Conservation (phyloP, 331 rosid genomes). For the Phaseolus coccineus region DNA sequence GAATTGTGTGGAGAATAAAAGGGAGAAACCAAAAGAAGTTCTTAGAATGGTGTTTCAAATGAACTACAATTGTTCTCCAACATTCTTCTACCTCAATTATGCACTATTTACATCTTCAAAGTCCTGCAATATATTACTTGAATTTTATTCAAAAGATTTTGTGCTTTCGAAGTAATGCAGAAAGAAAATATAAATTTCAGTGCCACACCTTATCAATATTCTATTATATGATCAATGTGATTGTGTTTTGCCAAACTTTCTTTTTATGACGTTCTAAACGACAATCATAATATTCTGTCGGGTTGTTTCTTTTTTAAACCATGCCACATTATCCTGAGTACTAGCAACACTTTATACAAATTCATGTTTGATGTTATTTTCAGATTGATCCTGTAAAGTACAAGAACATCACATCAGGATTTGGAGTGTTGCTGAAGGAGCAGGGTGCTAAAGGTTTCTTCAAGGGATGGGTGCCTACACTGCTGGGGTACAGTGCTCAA, state of each 20-base stretch:
- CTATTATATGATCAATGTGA: background rate
- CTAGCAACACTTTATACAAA: background rate
- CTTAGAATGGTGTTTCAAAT: background rate
- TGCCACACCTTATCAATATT: background rate
- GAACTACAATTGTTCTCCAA: background rate
- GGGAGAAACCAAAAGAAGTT: background rate
- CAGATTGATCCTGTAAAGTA: conserved; percentile 82
- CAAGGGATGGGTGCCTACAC: conserved; percentile 86
- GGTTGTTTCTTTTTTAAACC: background rate
- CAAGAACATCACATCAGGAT: conserved; percentile 70
- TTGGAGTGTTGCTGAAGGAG: conserved; percentile 71
- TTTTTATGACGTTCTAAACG: background rate
- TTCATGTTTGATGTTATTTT: background rate
- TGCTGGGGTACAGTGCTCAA: conserved; percentile 83
- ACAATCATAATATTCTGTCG: background rate
- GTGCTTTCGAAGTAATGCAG: background rate
- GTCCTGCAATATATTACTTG: background rate
- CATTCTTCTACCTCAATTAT: background rate
- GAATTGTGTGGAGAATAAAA: background rate
- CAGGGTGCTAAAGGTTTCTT: conserved; percentile 80
- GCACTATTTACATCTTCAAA: background rate
- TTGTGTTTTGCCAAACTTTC: conserved; percentile 9
- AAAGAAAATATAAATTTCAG: background rate
- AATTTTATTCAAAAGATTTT: conserved; percentile 10
- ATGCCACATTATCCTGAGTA: background rate